Evolutionary conservation across 352 stramenopile genomes (phyloP).

Genomic region (Saprolegnia parasitica): DNA sequence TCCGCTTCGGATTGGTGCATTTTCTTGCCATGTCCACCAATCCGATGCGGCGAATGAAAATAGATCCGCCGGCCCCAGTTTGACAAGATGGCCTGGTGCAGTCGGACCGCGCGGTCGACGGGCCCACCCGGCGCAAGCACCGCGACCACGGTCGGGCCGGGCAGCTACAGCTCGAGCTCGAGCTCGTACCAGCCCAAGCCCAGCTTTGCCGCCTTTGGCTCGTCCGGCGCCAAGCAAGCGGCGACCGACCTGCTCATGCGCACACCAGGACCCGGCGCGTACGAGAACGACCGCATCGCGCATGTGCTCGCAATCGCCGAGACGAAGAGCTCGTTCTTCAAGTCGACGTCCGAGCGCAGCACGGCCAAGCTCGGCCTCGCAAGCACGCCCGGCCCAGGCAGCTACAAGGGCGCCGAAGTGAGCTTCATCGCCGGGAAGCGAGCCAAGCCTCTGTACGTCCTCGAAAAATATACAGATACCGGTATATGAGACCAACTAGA

Average conservation of each 20-base stretch:
- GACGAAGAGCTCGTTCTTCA: conserved; percentile 10
- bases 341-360: conserved; percentile 17
- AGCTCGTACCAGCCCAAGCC: not conserved
- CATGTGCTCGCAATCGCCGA: not conserved
- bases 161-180: conserved; percentile 3
- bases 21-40: not conserved
- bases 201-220: conserved; percentile 25
- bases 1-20: not conserved
- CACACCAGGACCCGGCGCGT: conserved; percentile 12
- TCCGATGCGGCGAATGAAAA: not conserved
- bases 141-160: not conserved
- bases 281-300: not conserved
- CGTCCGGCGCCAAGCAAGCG: not conserved
- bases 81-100: conserved; percentile 16
- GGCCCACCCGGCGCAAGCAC: not conserved
- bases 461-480: not conserved
- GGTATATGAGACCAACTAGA: too few species aligned
- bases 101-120: conserved; percentile 2
- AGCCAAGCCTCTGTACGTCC: not conserved
- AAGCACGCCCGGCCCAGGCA: conserved; percentile 1
- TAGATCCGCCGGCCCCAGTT: not conserved
- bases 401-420: conserved; percentile 5
- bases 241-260: not conserved
- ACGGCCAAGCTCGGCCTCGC: not conserved
- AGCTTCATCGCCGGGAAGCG: not conserved